Evolutionary conservation across 345 rosid genomes (phyloP).

Genomic region (Combretum micranthum): DNA sequence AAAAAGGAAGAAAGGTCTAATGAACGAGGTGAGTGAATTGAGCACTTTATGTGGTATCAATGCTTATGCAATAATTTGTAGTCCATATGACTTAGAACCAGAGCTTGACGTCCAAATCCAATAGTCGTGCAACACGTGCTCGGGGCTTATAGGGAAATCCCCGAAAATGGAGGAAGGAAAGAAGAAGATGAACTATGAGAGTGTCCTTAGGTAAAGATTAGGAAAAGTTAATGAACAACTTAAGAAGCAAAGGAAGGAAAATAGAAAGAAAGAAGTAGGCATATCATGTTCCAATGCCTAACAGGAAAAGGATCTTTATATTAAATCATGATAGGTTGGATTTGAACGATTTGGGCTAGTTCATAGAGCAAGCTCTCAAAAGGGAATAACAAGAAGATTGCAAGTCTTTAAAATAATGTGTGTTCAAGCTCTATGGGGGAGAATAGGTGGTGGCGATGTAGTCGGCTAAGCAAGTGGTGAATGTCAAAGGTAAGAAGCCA

Average conservation of each 20-base stretch:
- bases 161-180: conserved; percentile 5
- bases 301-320: background rate
- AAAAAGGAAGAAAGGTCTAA: no score
- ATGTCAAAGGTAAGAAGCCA: no score
- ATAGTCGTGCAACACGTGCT: background rate
- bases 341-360: background rate
- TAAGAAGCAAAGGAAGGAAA: background rate
- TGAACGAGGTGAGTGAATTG: no score
- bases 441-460: no score
- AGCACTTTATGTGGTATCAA: no score
- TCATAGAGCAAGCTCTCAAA: background rate
- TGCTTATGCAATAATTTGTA: conserved; percentile 7
- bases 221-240: background rate
- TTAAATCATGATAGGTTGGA: background rate
- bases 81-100: background rate
- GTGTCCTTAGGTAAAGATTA: no score
- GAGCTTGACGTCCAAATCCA: conserved; percentile 9
- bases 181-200: no score
- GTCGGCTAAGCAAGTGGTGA: no score
- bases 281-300: background rate
- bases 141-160: background rate
- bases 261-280: background rate
- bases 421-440: no score
- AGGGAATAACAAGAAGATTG: background rate
- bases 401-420: no score